Base-by-base conservation (phyloP, 805 yeast species). In the Wickerhamomyces kurtzmanii region DNA sequence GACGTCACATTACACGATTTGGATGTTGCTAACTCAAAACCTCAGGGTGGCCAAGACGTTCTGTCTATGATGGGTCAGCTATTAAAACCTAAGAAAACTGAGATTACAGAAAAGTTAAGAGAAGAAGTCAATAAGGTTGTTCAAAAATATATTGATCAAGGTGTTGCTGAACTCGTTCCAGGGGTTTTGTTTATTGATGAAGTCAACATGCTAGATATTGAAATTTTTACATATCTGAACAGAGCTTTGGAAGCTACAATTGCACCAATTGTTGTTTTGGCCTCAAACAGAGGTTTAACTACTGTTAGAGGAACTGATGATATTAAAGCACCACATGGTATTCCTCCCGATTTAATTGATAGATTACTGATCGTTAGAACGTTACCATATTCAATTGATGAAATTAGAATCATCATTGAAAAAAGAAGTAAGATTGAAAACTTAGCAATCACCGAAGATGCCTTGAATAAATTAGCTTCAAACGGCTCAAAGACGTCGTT, bases 101-200 rank as follows among this genome's bases (percentile, higher is more conserved):
- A 85, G 57, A 86, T 86, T 51, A 91, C 98, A 17, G 98, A 93
- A 45, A 93, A 91, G 55, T 71, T 91, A 52, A 74, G 97, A 50
- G 64, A 70, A 27, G 98, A 91, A 59, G 95, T 91, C 39, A 85
- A 93, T 59, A 86, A 85, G 59, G 96, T 91, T 25, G 97, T 89
- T 20, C 79, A 84, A 44, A 86, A 86, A 55, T 91, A 93, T 64
- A 89, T 89, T 34, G 96, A 89, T 55, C 96, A 91, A 61, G 98
- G 98, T 35, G 83, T 89, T 30, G 99, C 99, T 9, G 97, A 89
- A 58, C 68, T 91, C 27, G 83, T 91, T 33, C 99, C 99, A 2
- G 99, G 99, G 46, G 99, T 91, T 15, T 64, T 91, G 44, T 91
- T 91, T 57, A 91, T 91, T 43, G 99, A 91, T 58, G 99, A 91